Evolutionary conservation across 768 basidiomycete species (phyloP), one percentile per base, ranked within the genome.

Genomic region (Strobilomyces confusus): DNA sequence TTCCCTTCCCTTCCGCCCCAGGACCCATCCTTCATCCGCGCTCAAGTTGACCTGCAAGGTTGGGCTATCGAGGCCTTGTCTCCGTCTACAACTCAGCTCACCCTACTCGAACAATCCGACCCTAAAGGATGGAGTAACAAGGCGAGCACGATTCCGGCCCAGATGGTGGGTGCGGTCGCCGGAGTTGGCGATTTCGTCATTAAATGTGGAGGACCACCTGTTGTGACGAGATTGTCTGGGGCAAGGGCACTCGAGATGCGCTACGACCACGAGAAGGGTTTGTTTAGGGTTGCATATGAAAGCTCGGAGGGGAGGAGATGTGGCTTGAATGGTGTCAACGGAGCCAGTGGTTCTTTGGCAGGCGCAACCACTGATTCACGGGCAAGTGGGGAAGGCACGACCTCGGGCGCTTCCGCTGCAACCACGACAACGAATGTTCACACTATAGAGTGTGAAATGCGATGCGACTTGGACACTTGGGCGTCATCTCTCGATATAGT

Each of bases 81-180:
- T 1, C 97, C 95, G 0, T 98, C 84, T 3, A 98, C 97, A 2
- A 97, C 95, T 0, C 82, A 90, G 12, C 83, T 99, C 56, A 97
- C 94, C 0, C 75, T 99, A 1, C 80, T 99, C 5, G 95, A 98
- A 64, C 97, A 98, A 69, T 94, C 92, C 12, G 95, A 99, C 68
- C 94, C 94, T 7, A 92, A 95, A 70, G 94, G 94, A 43, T 98
- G 95, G 95, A 85, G 92, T 6, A 93, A 91, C 72, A 98, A 98
- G 70, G 69, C 68, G 13, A 83, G 85, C 0, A 89, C 90, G 13
- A 94, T 95, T 47, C 95, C 95, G 1, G 86, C 85, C n/a, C 86
- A 93, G 61, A 95, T 98, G 92, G 86, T 95, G 63, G 81, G 81
- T 37, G 80, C 86, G 2, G 73, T 98, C 0, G 92, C 94, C 0